These are phyloP conservation scores for Talaromyces funiculosus DNA, from an alignment of 2,329 filamentous ascomycete species.

Conservation along the genomic window DNA sequence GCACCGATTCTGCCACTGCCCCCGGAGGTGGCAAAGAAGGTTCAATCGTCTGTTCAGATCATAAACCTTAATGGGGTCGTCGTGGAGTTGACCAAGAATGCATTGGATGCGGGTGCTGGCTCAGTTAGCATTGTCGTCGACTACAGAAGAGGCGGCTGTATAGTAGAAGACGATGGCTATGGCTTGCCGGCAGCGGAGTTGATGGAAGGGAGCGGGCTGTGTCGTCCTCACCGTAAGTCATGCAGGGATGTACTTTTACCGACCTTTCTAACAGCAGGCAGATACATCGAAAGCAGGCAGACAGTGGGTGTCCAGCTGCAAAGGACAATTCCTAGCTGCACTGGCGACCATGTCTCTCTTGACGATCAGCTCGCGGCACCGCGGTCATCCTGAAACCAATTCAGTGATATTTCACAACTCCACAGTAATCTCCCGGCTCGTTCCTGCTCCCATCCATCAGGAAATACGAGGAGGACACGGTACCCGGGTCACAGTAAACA, in stretches of 20 bases:
- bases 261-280: slow-evolving; percentile 31
- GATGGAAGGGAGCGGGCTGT: slow-evolving; percentile 61
- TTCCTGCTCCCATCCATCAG: slow-evolving; percentile 56
- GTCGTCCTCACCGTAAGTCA: slow-evolving; percentile 61
- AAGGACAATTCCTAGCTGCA: slow-evolving; percentile 72
- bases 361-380: slow-evolving; percentile 66
- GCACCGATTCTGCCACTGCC: slow-evolving; percentile 62
- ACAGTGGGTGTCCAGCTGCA: slow-evolving; percentile 55
- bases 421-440: slow-evolving; percentile 57
- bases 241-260: slow-evolving; percentile 1
- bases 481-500: slow-evolving; percentile 67
- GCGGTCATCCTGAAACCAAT: slow-evolving; percentile 46
- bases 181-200: slow-evolving; percentile 76
- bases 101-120: slow-evolving; percentile 70
- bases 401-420: slow-evolving; percentile 67
- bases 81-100: slow-evolving; percentile 71
- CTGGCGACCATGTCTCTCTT: slow-evolving; percentile 71
- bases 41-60: slow-evolving; percentile 79
- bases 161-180: slow-evolving; percentile 74
- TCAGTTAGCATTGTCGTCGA: slow-evolving; percentile 68
- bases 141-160: slow-evolving; percentile 68
- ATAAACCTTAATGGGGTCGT: slow-evolving; percentile 67
- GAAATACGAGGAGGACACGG: slow-evolving; percentile 58
- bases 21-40: slow-evolving; percentile 64
- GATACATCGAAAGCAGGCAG: slow-evolving; percentile 70